A percentile compares a stretch with the other conserved stretches of the same genome.
phyloP scores from a whole-genome alignment of 140 eudicot species.

The Ambrosia hybrid region DNA sequence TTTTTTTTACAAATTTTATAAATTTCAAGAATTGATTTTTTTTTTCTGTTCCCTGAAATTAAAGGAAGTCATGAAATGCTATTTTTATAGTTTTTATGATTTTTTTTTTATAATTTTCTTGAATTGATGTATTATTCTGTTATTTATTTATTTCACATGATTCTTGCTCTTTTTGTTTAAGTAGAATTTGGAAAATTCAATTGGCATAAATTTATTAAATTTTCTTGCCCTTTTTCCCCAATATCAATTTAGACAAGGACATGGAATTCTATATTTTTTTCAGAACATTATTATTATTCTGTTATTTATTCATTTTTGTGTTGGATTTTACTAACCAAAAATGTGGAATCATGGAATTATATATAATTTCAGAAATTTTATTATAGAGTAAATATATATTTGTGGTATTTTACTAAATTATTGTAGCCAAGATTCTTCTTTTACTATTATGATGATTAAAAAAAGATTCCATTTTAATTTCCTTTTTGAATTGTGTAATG shows the following conservation, averaged over 20 bases:
- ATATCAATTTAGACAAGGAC: not conserved
- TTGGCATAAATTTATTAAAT: constrained; percentile 7
- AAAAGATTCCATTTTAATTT: not conserved
- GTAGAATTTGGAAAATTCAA: constrained; percentile 24
- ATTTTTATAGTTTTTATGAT: not conserved
- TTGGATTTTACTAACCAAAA: constrained; percentile 8
- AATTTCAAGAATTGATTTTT: too few relatives aligned
- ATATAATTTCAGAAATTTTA: not conserved
- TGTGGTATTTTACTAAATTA: too few relatives aligned
- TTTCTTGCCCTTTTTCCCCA: constrained; percentile 6
- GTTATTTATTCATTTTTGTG: not conserved
- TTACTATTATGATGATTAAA: not conserved
- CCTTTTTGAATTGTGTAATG: not conserved
- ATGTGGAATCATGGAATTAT: not conserved
- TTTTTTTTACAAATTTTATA: not conserved
- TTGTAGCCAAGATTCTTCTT: not conserved
- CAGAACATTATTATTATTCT: too few relatives aligned
- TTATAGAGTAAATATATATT: too few relatives aligned
- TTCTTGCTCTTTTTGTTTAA: constrained; percentile 19
- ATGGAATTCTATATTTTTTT: too few relatives aligned
- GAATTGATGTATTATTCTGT: constrained; percentile 18
- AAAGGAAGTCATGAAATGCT: constrained; percentile 4
- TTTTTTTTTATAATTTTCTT: constrained; percentile 22
- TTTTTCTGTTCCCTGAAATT: constrained; percentile 30
- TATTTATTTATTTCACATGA: constrained; percentile 30